Evolutionary conservation across 768 basidiomycete species (phyloP).

Genomic region (Lentinula sp.): DNA sequence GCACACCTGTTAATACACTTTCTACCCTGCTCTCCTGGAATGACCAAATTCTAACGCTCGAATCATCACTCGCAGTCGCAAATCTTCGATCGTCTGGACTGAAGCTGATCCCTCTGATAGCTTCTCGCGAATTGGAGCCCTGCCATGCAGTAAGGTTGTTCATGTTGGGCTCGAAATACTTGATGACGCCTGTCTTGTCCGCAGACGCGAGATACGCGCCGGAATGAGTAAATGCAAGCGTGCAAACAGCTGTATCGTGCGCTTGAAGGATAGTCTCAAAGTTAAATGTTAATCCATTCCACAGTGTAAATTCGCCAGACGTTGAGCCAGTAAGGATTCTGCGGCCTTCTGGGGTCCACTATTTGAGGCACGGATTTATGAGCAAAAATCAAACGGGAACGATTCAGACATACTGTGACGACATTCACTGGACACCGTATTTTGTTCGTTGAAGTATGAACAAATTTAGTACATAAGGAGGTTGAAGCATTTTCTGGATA

Average conservation of each 20-base stretch:
- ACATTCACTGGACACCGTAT: conserved; percentile 96
- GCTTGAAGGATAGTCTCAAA: conserved; percentile 99
- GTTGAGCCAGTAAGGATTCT: conserved; percentile 93
- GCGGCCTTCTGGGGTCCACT: conserved; percentile 96
- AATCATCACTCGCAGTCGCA: conserved; percentile 94
- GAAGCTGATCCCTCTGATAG: conserved; percentile 87
- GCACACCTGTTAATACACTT: conserved; percentile 72
- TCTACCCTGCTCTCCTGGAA: conserved; percentile 91
- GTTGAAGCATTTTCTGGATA: conserved; percentile 90
- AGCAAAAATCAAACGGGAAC: not conserved
- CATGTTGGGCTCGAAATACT: conserved; percentile 99
- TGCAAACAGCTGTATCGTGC: conserved; percentile 91
- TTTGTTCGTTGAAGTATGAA: conserved; percentile 98
- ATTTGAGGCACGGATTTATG: not conserved
- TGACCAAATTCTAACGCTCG: conserved; percentile 90
- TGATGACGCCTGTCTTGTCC: conserved; percentile 92
- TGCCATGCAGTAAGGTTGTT: conserved; percentile 95
- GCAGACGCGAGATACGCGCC: conserved; percentile 91
- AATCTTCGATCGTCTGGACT: conserved; percentile 90
- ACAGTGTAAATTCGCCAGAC: conserved; percentile 95
- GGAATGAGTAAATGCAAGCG: conserved; percentile 85
- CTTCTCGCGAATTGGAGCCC: conserved; percentile 82
- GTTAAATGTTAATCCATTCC: conserved; percentile 99
- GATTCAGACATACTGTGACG: conserved; percentile 63
- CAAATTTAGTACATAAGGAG: conserved; percentile 93